These are phyloP conservation scores for Stemphylium vesicarium DNA, from an alignment of 2,329 filamentous ascomycete genomes.

Conservation along the genomic window DNA sequence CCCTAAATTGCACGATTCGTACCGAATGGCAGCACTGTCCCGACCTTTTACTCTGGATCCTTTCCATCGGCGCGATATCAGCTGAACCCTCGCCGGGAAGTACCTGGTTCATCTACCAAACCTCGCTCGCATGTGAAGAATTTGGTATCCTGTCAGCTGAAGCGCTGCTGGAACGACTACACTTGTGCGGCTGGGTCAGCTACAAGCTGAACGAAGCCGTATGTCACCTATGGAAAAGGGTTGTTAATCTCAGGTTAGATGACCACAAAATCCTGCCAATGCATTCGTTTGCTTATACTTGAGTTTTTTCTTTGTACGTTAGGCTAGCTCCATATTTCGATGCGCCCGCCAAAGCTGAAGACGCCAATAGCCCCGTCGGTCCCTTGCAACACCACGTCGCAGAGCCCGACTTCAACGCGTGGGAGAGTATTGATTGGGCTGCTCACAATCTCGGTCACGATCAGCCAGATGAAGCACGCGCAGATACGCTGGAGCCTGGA, in stretches of 20 bases:
- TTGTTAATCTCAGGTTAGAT: constrained; percentile 46
- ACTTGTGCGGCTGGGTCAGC: constrained; percentile 47
- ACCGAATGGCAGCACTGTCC: constrained; percentile 41
- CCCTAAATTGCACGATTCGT: constrained; percentile 42
- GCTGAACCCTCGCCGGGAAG: constrained; percentile 40
- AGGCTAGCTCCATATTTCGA: constrained; percentile 40
- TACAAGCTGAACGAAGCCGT: constrained; percentile 46
- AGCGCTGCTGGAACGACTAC: constrained; percentile 37
- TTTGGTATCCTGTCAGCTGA: constrained; percentile 38
- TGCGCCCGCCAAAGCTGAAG: constrained; percentile 21
- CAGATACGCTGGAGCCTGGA: background rate
- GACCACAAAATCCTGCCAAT: constrained; percentile 34
- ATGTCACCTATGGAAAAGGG: constrained; percentile 37
- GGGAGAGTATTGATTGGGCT: constrained; percentile 44
- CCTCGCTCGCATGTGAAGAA: constrained; percentile 40
- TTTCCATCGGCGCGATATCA: constrained; percentile 45
- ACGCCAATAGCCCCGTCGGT: constrained; percentile 30
- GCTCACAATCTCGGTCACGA: constrained; percentile 19
- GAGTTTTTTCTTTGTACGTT: constrained; percentile 24
- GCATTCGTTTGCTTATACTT: constrained; percentile 43
- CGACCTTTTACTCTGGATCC: constrained; percentile 47
- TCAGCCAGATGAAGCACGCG: background rate
- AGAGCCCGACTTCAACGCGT: constrained; percentile 36
- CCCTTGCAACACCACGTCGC: constrained; percentile 41
- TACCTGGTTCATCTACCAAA: constrained; percentile 43